Evolutionary conservation across 129 eudicot species (phyloP).

Genomic region (Lactuca sativa): DNA sequence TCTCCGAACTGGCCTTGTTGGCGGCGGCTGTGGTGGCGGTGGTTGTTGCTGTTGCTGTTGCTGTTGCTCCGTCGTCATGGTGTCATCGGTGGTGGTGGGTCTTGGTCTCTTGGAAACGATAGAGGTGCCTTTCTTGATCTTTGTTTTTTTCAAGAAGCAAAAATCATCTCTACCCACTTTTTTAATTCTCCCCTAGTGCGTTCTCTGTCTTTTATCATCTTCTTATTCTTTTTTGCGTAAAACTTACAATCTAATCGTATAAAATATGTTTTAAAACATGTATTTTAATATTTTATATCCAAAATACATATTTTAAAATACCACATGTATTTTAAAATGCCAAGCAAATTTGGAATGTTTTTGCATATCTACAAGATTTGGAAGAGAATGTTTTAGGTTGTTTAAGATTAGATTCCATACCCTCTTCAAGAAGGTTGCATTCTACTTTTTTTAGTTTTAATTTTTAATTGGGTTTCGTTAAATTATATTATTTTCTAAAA

Average conservation of each 20-base stretch:
- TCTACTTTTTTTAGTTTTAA: slow-evolving; percentile 36
- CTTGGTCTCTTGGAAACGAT: slow-evolving; percentile 36
- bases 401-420: slow-evolving; percentile 59
- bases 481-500: slow-evolving; percentile 1
- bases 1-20: slow-evolving; percentile 45
- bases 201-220: slow-evolving; percentile 12
- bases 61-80: slow-evolving; percentile 51
- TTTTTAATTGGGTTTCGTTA: slow-evolving; percentile 9
- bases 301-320: slow-evolving; percentile 1
- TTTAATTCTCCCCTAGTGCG: slow-evolving; percentile 21
- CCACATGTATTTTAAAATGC: not conserved
- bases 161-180: slow-evolving; percentile 3
- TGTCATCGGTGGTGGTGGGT: slow-evolving; percentile 34
- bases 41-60: slow-evolving; percentile 35
- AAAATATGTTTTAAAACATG: not conserved
- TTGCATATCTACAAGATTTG: slow-evolving; percentile 15
- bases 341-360: not conserved
- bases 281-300: not conserved
- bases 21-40: slow-evolving; percentile 37
- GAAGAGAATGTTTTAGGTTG: slow-evolving; percentile 29
- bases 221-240: slow-evolving; percentile 17
- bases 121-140: slow-evolving; percentile 27
- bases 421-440: slow-evolving; percentile 63
- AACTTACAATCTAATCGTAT: not conserved
- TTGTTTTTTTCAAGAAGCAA: slow-evolving; percentile 10